These are phyloP conservation scores for Xerocomellus chrysenteron DNA, from an alignment of 768 basidiomycete genomes.

Conservation along the genomic window DNA sequence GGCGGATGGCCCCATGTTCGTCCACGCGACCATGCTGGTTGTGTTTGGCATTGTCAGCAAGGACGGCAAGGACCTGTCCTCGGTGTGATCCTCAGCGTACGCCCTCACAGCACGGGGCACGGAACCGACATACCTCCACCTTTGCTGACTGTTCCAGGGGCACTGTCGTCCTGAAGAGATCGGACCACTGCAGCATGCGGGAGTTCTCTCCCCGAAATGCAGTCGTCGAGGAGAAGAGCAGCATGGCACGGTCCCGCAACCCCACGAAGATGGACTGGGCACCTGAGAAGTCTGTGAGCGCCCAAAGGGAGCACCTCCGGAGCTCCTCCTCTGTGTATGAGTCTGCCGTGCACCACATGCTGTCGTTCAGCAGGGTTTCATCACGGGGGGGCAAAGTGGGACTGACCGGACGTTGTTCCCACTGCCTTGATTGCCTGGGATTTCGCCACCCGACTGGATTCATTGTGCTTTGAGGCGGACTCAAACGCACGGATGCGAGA, in stretches of 20 bases:
- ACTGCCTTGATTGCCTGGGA: not conserved
- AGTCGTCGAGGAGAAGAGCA: not conserved
- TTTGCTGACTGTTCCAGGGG: not conserved
- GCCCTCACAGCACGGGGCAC: no score
- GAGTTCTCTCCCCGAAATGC: not conserved
- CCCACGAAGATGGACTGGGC: not conserved
- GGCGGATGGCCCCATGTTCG: constrained; percentile 31
- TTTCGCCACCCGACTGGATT: not conserved
- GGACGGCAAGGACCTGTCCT: constrained; percentile 26
- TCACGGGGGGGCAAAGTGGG: no score
- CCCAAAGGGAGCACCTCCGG: not conserved
- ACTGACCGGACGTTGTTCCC: not conserved
- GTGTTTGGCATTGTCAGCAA: constrained; percentile 32
- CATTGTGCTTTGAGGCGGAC: not conserved
- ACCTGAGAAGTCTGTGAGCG: not conserved
- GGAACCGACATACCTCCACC: not conserved
- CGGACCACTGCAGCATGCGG: not conserved
- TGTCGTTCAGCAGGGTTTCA: no score
- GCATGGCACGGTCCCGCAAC: not conserved
- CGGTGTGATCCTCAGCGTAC: not conserved
- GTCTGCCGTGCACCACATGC: no score
- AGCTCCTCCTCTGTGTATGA: not conserved
- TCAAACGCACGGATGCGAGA: not conserved
- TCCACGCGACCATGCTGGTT: constrained; percentile 33
- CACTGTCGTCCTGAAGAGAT: not conserved